Percentiles rank a stretch among this genome's conserved stretches.
phyloP scores from a whole-genome alignment of 495 filamentous ascomycete species.

The Thozetella sp. region DNA sequence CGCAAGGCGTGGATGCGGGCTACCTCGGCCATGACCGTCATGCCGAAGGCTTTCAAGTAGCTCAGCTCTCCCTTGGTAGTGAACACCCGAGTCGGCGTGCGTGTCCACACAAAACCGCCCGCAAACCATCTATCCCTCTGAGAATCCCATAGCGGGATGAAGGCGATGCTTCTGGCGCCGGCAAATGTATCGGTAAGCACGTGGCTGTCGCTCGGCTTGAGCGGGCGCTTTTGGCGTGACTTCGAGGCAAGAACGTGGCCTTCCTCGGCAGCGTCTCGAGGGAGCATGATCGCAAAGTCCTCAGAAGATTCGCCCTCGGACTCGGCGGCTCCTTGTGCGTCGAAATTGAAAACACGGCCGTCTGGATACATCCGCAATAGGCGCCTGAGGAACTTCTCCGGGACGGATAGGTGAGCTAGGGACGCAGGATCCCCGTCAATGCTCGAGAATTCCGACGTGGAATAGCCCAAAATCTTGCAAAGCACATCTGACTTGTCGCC shows the following conservation, averaged over 20 bases:
- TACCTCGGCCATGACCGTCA: conserved; percentile 63
- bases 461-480: conserved; percentile 32
- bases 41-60: conserved; percentile 55
- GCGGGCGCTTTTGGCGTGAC: background rate
- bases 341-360: conserved; percentile 60
- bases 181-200: conserved; percentile 36
- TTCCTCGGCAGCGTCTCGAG: too few relatives aligned
- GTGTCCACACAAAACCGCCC: conserved; percentile 67
- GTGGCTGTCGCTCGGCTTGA: conserved; percentile 7
- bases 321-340: conserved; percentile 36
- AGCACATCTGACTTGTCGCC: background rate
- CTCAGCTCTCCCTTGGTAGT: conserved; percentile 42
- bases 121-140: conserved; percentile 69
- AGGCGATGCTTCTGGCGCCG: conserved; percentile 53
- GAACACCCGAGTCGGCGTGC: conserved; percentile 42
- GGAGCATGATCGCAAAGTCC: too few relatives aligned
- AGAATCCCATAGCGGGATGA: conserved; percentile 73
- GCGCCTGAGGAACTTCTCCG: conserved; percentile 44
- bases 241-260: too few relatives aligned
- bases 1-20: conserved; percentile 47
- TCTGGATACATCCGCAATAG: conserved; percentile 61
- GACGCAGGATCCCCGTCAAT: conserved; percentile 19
- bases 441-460: conserved; percentile 24
- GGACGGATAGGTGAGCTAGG: background rate
- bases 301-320: conserved; percentile 10